Evolutionary conservation across 1,139 yeast genomes (phyloP).

Genomic region (Diutina scorzettiae): DNA sequence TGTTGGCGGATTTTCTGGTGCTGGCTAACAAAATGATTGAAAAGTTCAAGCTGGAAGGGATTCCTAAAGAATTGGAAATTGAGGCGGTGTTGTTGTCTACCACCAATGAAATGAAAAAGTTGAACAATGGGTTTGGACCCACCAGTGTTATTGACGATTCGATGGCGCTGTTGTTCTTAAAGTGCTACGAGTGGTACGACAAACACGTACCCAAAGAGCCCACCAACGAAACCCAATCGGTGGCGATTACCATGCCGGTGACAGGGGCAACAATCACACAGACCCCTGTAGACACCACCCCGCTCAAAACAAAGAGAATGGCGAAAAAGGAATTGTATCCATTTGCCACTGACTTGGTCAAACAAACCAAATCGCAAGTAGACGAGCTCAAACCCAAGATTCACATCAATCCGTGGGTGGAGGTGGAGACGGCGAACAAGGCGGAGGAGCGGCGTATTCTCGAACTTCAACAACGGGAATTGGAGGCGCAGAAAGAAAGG

Average conservation of each 20-base stretch:
- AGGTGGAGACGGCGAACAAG: not conserved
- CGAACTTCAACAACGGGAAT: not conserved
- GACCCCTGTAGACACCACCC: constrained; percentile 13
- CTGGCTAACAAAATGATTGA: constrained; percentile 25
- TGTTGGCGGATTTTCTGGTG: constrained; percentile 33
- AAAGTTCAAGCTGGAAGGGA: constrained; percentile 14
- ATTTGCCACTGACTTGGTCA: constrained; percentile 24
- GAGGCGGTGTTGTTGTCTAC: constrained; percentile 16
- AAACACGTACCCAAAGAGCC: not conserved
- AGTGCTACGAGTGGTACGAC: constrained; percentile 23
- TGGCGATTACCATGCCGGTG: not conserved
- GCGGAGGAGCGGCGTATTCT: not conserved
- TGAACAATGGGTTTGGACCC: constrained; percentile 75
- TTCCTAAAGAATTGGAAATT: not conserved
- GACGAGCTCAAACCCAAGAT: constrained; percentile 1
- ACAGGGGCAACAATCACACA: constrained; percentile 13
- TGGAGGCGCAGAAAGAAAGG: not conserved
- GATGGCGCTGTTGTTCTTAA: constrained; percentile 48
- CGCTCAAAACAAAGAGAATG: constrained; percentile 24
- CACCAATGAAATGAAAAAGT: constrained; percentile 50
- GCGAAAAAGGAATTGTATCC: constrained; percentile 37
- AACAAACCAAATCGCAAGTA: not conserved
- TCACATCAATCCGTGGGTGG: not conserved
- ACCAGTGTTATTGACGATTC: constrained; percentile 72
- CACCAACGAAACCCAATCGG: not conserved